phyloP scores from a whole-genome alignment of 2,329 filamentous ascomycete species.

The Pyrenophora graminea region DNA sequence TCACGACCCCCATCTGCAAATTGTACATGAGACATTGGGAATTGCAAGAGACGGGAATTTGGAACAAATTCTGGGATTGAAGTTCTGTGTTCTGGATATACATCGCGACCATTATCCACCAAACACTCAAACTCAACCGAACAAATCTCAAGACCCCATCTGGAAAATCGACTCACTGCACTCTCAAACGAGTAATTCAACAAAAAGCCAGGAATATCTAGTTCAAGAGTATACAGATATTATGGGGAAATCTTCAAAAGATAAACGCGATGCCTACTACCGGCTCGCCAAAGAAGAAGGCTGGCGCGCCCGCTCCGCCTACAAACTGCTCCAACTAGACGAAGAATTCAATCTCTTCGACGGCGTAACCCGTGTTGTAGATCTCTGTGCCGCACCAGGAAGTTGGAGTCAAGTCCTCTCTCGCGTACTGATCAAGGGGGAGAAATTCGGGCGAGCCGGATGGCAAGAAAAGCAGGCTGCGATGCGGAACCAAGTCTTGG shows the following conservation, averaged over 20 bases:
- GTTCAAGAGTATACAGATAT: not conserved
- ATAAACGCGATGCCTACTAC: conserved; percentile 98
- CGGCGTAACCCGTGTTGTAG: conserved; percentile 87
- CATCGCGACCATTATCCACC: too few relatives aligned
- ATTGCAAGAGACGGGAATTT: too few relatives aligned
- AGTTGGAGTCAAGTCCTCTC: conserved; percentile 98
- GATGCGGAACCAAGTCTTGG: conserved; percentile 65
- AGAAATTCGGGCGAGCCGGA: conserved; percentile 81
- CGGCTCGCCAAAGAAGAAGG: conserved; percentile 97
- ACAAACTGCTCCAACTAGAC: conserved; percentile 95
- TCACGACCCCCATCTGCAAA: conserved; percentile 10
- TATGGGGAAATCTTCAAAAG: conserved; percentile 98
- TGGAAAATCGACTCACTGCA: not conserved
- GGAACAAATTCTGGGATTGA: too few relatives aligned
- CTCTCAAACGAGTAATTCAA: not conserved
- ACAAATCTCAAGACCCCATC: too few relatives aligned
- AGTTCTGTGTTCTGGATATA: too few relatives aligned
- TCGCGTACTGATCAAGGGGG: conserved; percentile 87
- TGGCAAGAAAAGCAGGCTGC: conserved; percentile 83
- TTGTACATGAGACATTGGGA: not conserved
- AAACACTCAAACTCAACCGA: too few relatives aligned
- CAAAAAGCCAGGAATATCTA: too few relatives aligned
- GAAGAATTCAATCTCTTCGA: conserved; percentile 95
- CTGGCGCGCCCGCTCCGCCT: conserved; percentile 93
- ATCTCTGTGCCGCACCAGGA: conserved; percentile 92